Conservation (phyloP, 768 basidiomycete genomes). For the Lactifluus pinguis region DNA sequence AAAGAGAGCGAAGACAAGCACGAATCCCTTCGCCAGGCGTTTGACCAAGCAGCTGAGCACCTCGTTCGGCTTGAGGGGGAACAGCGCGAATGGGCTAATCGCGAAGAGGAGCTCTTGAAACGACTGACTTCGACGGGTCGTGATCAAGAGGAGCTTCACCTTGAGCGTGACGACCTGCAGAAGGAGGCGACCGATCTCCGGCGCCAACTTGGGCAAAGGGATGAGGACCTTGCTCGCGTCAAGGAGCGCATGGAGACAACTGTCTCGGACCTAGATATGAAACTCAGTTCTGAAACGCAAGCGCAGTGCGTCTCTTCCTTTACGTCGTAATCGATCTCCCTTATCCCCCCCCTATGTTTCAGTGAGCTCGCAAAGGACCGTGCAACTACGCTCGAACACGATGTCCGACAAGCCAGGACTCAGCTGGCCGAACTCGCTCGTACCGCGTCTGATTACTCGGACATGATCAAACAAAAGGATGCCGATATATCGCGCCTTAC, state of each 20-base stretch:
- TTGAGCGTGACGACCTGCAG: constrained; percentile 50
- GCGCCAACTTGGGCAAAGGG: constrained; percentile 59
- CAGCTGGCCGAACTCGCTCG: constrained; percentile 73
- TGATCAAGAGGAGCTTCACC: constrained; percentile 39
- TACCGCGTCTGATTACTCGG: constrained; percentile 66
- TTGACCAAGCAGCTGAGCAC: constrained; percentile 81
- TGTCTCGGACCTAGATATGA: constrained; percentile 60
- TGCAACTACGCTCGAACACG: constrained; percentile 52
- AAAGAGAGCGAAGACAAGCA: constrained; percentile 77
- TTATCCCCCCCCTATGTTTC: background rate
- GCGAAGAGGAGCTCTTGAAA: constrained; percentile 55
- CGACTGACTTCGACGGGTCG: constrained; percentile 31
- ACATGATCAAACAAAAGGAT: constrained; percentile 70
- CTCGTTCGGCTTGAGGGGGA: constrained; percentile 74
- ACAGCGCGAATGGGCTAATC: constrained; percentile 52
- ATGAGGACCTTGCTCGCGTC: constrained; percentile 65
- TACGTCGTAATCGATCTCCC: background rate
- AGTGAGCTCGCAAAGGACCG: constrained; percentile 61
- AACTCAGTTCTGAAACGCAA: constrained; percentile 54
- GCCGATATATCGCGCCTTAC: constrained; percentile 50
- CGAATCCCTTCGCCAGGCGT: constrained; percentile 57
- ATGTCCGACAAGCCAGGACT: constrained; percentile 61
- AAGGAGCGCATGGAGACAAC: constrained; percentile 66
- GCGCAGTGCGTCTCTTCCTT: constrained; percentile 42
- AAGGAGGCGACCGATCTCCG: constrained; percentile 62